These are phyloP conservation scores for Scutellaria minor DNA, from an alignment of 257 asterid genomes.

Conservation along the genomic window DNA sequence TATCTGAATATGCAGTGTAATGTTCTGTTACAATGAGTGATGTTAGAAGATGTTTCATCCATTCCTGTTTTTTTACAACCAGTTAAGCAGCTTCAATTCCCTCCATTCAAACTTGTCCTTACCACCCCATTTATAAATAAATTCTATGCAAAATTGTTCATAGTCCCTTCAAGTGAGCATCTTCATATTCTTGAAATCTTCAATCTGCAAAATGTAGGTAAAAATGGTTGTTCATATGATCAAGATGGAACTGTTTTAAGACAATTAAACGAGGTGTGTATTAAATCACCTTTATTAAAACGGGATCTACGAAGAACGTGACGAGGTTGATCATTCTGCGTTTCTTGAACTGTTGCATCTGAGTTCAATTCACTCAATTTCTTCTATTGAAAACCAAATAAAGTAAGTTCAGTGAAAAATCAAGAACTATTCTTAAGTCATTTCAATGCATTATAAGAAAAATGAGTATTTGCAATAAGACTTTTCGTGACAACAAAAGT, in stretches of 20 bases:
- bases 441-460: neutral
- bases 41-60: conserved; percentile 21
- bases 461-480: no score
- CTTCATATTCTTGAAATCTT: conserved; percentile 11
- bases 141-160: neutral
- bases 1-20: conserved; percentile 22
- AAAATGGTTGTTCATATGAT: conserved; percentile 22
- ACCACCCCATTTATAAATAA: neutral
- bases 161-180: neutral
- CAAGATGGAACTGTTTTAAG: neutral
- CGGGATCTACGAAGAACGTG: conserved; percentile 62
- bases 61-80: neutral
- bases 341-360: conserved; percentile 52
- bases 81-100: neutral
- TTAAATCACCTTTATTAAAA: conserved; percentile 57
- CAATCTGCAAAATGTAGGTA: conserved; percentile 37
- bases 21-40: conserved; percentile 26
- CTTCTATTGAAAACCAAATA: conserved; percentile 36
- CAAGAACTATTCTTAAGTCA: neutral
- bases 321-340: conserved; percentile 45
- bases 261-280: no score
- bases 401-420: no score
- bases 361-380: conserved; percentile 47
- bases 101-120: conserved; percentile 22
- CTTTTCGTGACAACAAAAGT: no score